Evolutionary conservation across 2,329 filamentous ascomycete species (phyloP), one percentile per base, ranked within the genome.

Genomic region (Xylariomycetidae sp.): DNA sequence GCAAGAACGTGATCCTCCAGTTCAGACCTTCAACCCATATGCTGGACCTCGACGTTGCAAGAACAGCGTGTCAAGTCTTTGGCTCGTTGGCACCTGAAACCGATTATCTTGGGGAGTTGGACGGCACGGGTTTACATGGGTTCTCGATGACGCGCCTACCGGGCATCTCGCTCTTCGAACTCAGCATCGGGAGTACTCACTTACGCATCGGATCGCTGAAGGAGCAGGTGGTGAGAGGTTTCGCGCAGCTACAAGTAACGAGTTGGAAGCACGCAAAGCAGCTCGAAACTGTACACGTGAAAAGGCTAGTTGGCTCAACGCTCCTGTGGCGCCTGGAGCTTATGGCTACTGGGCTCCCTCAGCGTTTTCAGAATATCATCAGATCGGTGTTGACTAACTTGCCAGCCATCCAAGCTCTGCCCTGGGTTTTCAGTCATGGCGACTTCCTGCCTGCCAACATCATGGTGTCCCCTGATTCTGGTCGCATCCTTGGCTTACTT

Each of bases 381-480:
- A 31, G 25, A 4, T 45, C 43, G 3, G 31, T 59, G 1, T 44
- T 60, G 6, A 35, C 34, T 6, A 43, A 52, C 12, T 34, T 68
- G 10, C 44, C 44, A 3, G 38, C 45, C 3, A 60, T 73, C 16
- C 58, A 65, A 37, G 36, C 35, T 6, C 54, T 76, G 4, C 73
- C 74, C 0, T 70, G 75, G 57, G 66, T 70, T 4, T 51, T 82
- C 9, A 79, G 67, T 5, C 77, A 82, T 34, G 77, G 77, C 0
- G 78, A 82, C 44, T 54, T 81, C 5, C 56, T 76, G 1, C 61
- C 73, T 0, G 62, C 63, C 2, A 82, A 82, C 38, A 64, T 82
- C 26, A 63, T 80, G 47, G 60, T 78, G 0, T 56, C 67, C 32
- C 46, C 56, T 0, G 35, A 53, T 2, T 62, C 61, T 0, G 71